These are phyloP conservation scores for Yarrowia yakushimensis DNA, from an alignment of 805 yeast species.

Conservation along the genomic window DNA sequence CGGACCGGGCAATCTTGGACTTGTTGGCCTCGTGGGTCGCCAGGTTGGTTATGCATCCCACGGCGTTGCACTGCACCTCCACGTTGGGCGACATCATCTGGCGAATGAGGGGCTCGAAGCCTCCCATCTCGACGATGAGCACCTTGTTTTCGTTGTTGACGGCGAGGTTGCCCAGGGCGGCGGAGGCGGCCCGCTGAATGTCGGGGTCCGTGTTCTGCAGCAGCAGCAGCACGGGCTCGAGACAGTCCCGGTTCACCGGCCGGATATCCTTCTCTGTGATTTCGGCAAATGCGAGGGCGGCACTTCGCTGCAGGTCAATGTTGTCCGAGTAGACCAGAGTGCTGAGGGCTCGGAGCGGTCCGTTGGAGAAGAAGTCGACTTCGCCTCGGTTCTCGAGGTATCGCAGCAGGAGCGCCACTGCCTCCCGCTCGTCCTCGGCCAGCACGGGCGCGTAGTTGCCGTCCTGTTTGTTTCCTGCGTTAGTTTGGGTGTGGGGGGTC, in stretches of 20 bases:
- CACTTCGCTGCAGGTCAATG: conserved; percentile 90
- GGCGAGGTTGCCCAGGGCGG: conserved; percentile 96
- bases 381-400: conserved; percentile 85
- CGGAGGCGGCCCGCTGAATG: conserved; percentile 98
- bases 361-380: conserved; percentile 83
- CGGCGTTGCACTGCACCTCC: conserved; percentile 98
- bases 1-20: conserved; percentile 91
- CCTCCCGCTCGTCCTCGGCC: conserved; percentile 95
- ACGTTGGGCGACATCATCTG: conserved; percentile 97
- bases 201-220: conserved; percentile 86
- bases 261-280: conserved; percentile 95
- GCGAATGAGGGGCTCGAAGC: conserved; percentile 89
- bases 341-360: conserved; percentile 78
- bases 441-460: conserved; percentile 72
- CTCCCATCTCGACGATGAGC: conserved; percentile 96
- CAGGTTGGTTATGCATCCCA: conserved; percentile 95
- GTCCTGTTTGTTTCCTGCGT: conserved; percentile 30
- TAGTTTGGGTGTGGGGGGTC: not conserved
- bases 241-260: conserved; percentile 82
- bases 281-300: conserved; percentile 97
- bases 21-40: conserved; percentile 98
- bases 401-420: conserved; percentile 83
- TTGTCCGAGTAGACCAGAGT: conserved; percentile 94
- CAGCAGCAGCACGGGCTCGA: conserved; percentile 87
- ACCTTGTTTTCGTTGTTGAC: conserved; percentile 93